A percentile compares a stretch with the other conserved stretches of the same genome.
These are phyloP conservation scores for Coffea canephora DNA, from an alignment of 257 asterid species.

Conservation along the genomic window DNA sequence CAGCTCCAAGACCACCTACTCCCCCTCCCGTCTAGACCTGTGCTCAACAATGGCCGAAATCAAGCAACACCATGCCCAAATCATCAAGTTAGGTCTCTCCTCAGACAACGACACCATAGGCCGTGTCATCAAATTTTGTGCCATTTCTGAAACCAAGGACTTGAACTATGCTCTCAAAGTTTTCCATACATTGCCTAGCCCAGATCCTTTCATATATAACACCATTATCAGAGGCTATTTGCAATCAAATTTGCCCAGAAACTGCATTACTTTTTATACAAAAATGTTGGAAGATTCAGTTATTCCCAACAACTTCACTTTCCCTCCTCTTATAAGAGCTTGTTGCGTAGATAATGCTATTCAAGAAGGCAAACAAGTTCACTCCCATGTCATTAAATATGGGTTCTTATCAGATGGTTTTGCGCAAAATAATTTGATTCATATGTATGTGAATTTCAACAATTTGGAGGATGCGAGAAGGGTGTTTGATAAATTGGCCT, in stretches of 20 bases:
- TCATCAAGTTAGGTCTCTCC: slow-evolving; percentile 61
- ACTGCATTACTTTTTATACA: slow-evolving; percentile 39
- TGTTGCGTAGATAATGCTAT: slow-evolving; percentile 44
- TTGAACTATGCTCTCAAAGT: slow-evolving; percentile 56
- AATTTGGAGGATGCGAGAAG: slow-evolving; percentile 53
- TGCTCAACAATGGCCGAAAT: slow-evolving; percentile 67
- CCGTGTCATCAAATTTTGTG: slow-evolving; percentile 56
- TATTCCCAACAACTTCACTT: slow-evolving; percentile 56
- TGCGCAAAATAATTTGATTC: slow-evolving; percentile 73
- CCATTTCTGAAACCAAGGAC: slow-evolving; percentile 47
- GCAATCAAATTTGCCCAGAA: slow-evolving; percentile 24
- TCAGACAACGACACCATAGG: slow-evolving; percentile 62
- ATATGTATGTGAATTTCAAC: slow-evolving; percentile 60
- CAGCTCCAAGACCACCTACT: slow-evolving; percentile 20
- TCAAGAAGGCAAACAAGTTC: slow-evolving; percentile 58
- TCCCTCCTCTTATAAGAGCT: slow-evolving; percentile 66
- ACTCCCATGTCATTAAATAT: slow-evolving; percentile 56
- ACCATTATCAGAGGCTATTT: slow-evolving; percentile 55
- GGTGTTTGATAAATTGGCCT: slow-evolving; percentile 50
- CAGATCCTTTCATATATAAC: slow-evolving; percentile 66
- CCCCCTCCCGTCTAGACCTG: slow-evolving; percentile 16
- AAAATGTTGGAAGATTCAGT: slow-evolving; percentile 48
- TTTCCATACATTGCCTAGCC: slow-evolving; percentile 55
- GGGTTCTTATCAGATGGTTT: slow-evolving; percentile 63
- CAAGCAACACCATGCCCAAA: slow-evolving; percentile 58